Base-by-base conservation (phyloP, 2,329 filamentous ascomycete species). In the Dendrostoma leiphaemia region DNA sequence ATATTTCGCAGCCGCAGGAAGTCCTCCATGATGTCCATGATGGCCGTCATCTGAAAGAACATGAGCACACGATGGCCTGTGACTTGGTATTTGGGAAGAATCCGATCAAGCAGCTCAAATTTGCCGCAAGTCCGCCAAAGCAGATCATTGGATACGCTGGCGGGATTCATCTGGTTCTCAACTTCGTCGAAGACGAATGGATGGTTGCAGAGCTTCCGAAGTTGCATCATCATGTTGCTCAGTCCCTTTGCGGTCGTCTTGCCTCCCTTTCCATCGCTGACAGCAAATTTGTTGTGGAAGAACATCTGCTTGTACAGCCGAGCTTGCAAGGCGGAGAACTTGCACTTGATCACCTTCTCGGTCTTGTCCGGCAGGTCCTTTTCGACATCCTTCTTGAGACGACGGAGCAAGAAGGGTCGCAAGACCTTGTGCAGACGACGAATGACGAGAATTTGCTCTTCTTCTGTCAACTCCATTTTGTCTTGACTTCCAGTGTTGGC, bases 1-100 rank as follows among this genome's bases (percentile, higher is more conserved):
- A 96, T 80, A 44, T 87, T 88, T 60, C 90, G 84, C 66, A 91
- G 88, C 3, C 93, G 88, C 59, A 99, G 74, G 70, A 96, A 99
- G 69, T 99, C 94, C 65, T 99, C 94, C 94, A 99, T 97, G 66
- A 99, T 99, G 73, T 99, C 96, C 94, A 99, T 99, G 69, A 99
- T 99, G 59, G 96, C 92, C 4, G 94, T 99, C 94, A 99, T 99
- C 71, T 99, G 94, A 81, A 99, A 99, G 82, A 99, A 99, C 89
- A 99, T 97, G 70, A 99, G 80, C 26, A 97, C 91, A 72, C 94
- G 89, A 83, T 99, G 94, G 15, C 91, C 91, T 1, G 90, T 92
- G 3, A 82, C 86, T 63, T 90, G 84, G 72, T 99, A 97, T 74
- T 99, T 99, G 44, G 94, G 94, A 60, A 99, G 72, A 58, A 99